A percentile compares a stretch with the other conserved stretches of the same genome.
Conservation (phyloP, 805 yeast genomes). For the Candida broadrunensis region DNA sequence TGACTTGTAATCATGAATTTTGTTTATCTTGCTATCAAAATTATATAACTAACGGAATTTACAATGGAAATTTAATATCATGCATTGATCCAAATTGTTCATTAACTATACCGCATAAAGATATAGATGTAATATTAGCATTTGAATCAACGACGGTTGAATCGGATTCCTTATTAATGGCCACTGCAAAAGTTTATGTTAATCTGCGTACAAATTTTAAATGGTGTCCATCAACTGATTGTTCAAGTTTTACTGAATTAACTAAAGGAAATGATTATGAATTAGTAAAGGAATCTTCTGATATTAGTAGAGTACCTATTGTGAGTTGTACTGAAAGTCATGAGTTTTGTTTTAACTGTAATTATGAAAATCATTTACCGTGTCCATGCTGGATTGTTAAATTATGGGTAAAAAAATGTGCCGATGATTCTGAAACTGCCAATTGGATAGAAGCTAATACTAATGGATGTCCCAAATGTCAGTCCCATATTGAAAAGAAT, state of each 20-base stretch:
- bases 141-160: constrained; percentile 6
- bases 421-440: constrained; percentile 83
- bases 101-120: constrained; percentile 40
- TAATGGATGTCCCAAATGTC: constrained; percentile 82
- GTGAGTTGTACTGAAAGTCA: constrained; percentile 68
- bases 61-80: constrained; percentile 46
- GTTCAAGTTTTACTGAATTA: constrained; percentile 54
- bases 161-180: constrained; percentile 32
- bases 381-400: constrained; percentile 71
- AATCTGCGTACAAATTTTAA: constrained; percentile 43
- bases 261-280: constrained; percentile 18
- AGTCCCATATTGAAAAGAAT: constrained; percentile 77
- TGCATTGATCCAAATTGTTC: constrained; percentile 67
- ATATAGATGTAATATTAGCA: constrained; percentile 21
- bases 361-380: constrained; percentile 75
- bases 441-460: constrained; percentile 87
- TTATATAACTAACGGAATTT: constrained; percentile 49
- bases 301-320: constrained; percentile 47
- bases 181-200: constrained; percentile 49
- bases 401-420: constrained; percentile 74
- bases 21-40: constrained; percentile 68
- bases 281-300: constrained; percentile 7
- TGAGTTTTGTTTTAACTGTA: constrained; percentile 77
- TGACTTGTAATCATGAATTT: constrained; percentile 68
- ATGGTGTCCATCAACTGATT: constrained; percentile 88